Evolutionary conservation across 2,329 filamentous ascomycete genomes (phyloP).

Genomic region (Huntiella abstrusa): DNA sequence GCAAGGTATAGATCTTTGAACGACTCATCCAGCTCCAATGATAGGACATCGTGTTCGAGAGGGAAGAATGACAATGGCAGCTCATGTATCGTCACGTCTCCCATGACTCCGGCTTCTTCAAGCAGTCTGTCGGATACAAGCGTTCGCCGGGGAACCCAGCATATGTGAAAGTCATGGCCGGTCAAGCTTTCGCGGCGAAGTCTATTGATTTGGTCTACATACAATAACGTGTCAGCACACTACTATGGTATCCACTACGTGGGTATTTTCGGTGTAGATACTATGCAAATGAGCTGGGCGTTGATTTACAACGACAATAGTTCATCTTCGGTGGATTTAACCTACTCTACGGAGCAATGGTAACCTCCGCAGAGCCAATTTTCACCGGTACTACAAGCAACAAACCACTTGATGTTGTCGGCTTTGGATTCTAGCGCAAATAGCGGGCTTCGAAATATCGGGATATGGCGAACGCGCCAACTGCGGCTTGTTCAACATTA

Average conservation of each 20-base stretch:
- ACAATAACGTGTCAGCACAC: conserved; percentile 3
- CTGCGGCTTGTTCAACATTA: too few relatives aligned
- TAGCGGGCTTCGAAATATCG: not conserved
- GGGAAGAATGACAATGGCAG: conserved; percentile 81
- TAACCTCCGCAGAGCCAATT: conserved; percentile 1
- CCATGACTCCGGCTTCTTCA: conserved; percentile 81
- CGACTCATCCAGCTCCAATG: conserved; percentile 71
- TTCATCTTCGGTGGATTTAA: conserved; percentile 1
- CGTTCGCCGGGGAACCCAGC: conserved; percentile 87
- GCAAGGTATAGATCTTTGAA: conserved; percentile 76
- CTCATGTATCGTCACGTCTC: conserved; percentile 77
- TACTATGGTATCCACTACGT: conserved; percentile 5
- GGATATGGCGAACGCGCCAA: too few relatives aligned
- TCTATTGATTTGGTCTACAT: conserved; percentile 70
- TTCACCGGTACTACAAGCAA: not conserved
- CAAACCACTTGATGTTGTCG: not conserved
- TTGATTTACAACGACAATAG: not conserved
- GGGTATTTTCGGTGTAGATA: not conserved
- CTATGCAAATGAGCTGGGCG: conserved; percentile 2
- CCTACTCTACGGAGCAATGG: not conserved
- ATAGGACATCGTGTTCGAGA: conserved; percentile 76
- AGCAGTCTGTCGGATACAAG: conserved; percentile 79
- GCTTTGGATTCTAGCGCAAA: not conserved
- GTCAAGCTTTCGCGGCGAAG: conserved; percentile 73
- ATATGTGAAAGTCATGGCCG: conserved; percentile 90